Base-by-base conservation (phyloP, 768 basidiomycete genomes). In the Lentinula edodes region DNA sequence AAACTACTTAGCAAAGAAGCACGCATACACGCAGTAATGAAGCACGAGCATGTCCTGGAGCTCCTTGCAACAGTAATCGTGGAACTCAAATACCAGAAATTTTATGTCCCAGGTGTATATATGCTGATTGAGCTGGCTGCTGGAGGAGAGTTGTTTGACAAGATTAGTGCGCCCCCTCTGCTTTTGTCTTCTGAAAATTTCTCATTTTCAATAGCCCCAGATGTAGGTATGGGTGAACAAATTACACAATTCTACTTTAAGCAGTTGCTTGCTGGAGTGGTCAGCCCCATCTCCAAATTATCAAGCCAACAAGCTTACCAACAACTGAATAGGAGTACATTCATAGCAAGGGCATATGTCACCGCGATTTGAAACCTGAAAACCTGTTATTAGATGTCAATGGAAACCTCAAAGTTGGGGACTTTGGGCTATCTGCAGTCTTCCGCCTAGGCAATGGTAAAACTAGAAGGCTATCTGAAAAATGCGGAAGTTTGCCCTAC, bases 141-240 rank as follows among this genome's bases (percentile, higher is more conserved):
- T 1, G 95, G 95, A 20, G 97, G 97, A 0, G 97, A 98, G 72
- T 75, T 99, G 36, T 99, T 99, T 72, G 97, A 99, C 73, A 99
- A 98, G 78, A 99, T 99, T 55, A 91, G 96, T 96, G 68, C n/a
- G n/a, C n/a, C n/a, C n/a, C n/a, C n/a, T n/a, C n/a, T 46, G 89
- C 72, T 12, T 52, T 52, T 18, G 9, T 36, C 1, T 56, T 38
- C 10, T 7, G 3, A 36, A 13, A 13, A 5, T 23, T 35, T n/a
- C 36, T 13, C 23, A 28, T 61, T n/a, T n/a, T n/a, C n/a, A 52
- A 16, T 66, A 98, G 97, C 89, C 2, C 95, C 97, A 1, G 93
- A 98, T 71, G 79, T 91, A 6, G 97, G 97, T 5, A 80, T 95
- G 2, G 82, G 84, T 20, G 90, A 95, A 61, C 89, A 96, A 23